Base-by-base conservation (phyloP, 495 filamentous ascomycete genomes). In the Penicillium flavigenum region DNA sequence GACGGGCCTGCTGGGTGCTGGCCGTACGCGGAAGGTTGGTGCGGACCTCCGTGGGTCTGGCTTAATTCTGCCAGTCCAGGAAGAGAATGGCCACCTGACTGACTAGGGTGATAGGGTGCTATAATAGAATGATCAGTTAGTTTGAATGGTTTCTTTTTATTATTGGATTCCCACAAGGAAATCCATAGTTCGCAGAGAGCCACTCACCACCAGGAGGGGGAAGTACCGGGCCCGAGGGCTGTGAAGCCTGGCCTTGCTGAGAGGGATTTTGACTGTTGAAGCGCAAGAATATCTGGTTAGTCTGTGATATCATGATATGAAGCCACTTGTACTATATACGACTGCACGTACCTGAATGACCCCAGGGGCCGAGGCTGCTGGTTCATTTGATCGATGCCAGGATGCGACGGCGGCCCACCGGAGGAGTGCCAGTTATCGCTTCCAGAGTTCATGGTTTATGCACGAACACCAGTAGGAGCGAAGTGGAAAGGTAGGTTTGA, bases 41-140 rank as follows among this genome's bases (percentile, higher is more conserved):
- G 81, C 14, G 76, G 69, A 63, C 72, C 69, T 51, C 69, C 75
- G 46, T 78, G 78, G 53, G 71, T 73, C 64, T 83, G 79, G 62
- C 78, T 75, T 57, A 84, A 57, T 55, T 76, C 77, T 42, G 78
- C 79, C 55, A 82, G 69, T 27, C 77, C 78, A 24, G 81, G 79
- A 36, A 84, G 72, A 43, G 73, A 76, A 58, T 82, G 81, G 8
- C 79, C 75, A 38, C 73, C 71, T 6, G 80, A 64, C 58, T 82
- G 79, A 51, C 67, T 68, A 31, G 77, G 63, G 45, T 79, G 77
- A 51, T 78, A 80, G 3, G 76, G 68, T 36, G 69, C 76, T 79
- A 47, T 12, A 49, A 12, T n/a, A 38, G 62, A 44, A 71, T 29
- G 42, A 42, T 3, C 45, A 34, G 62, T 76, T 55, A 74, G 72